Evolutionary conservation across 306 rosid genomes (phyloP), one percentile per base, ranked within the genome.

Genomic region (Cucurbita maxima): DNA sequence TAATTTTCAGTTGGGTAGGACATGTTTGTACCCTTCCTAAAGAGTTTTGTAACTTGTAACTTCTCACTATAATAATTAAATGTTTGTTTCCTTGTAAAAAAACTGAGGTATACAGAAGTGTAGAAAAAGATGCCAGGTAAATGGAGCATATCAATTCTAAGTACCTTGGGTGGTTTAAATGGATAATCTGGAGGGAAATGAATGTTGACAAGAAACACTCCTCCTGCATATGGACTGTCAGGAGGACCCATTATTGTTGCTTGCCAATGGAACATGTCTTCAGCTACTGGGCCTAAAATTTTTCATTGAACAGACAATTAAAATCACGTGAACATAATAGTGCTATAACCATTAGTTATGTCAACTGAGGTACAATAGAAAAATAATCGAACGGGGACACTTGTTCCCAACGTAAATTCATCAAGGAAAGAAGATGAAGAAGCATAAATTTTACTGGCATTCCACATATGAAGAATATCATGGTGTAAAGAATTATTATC

Each of bases 171-270:
- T 69, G 73, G 73, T 69, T 69, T 69, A 69, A 69, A 69, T 9
- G 73, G 73, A 69, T 69, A 69, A 45, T 69, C 73, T 48, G 73
- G 73, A 47, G 89, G 88, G 77, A 89, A 89, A 70, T 85, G 92
- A 69, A 89, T 84, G 75, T 83, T 87, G 66, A 81, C 86, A 67
- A 86, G 88, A 80, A 87, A 90, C 53, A 83, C 86, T 79, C 92
- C 89, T 64, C 90, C 87, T 0, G 87, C 85, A 73, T 84, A 86
- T 9, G 93, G 90, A 76, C 93, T 88, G 75, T 88, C 92, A 76
- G 84, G 82, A 75, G 90, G 92, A 79, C 91, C 92, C 92, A 90
- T 86, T 81, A 84, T 84, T 54, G 73, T 69, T 69, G 73, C 73
- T 69, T 69, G 73, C 73, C 73, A 69, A 69, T 69, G 73, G 58